A percentile compares a stretch with the other conserved stretches of the same genome.
These are phyloP conservation scores for Botrytis porri DNA, from an alignment of 2,329 filamentous ascomycete species.

Conservation along the genomic window DNA sequence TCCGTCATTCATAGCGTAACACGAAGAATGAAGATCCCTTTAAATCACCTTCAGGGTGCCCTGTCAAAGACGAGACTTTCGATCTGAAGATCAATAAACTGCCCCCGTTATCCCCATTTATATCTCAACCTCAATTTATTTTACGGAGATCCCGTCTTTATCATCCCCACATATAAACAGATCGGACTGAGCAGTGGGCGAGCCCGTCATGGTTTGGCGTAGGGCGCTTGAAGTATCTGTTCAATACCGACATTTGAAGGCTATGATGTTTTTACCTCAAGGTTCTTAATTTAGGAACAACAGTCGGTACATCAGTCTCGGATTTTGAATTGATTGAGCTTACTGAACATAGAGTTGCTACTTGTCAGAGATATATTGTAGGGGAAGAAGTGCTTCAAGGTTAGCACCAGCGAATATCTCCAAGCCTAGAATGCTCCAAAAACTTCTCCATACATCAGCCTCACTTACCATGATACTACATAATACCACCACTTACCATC, in stretches of 20 bases:
- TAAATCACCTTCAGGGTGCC: conserved; percentile 4
- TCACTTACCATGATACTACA: not conserved
- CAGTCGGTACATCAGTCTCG: not conserved
- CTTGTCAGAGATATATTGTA: conserved; percentile 1
- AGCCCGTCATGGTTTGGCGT: not conserved
- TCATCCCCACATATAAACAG: conserved; percentile 3
- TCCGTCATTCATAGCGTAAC: not conserved
- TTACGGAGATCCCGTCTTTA: conserved; percentile 15
- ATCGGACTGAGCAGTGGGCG: conserved; percentile 7
- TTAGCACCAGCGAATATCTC: not conserved
- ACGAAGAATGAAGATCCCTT: not conserved
- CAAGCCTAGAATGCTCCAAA: conserved; percentile 6
- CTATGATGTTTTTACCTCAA: not conserved
- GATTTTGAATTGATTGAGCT: not conserved
- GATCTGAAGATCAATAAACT: conserved; percentile 15
- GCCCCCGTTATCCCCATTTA: conserved; percentile 2
- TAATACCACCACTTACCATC: not conserved
- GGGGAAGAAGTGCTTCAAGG: conserved; percentile 1
- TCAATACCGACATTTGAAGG: not conserved
- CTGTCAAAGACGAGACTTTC: conserved; percentile 8
- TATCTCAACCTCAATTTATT: conserved; percentile 13
- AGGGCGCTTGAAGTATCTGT: not conserved
- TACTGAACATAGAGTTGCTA: not conserved
- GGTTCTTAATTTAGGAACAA: conserved; percentile 1
- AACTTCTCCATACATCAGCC: conserved; percentile 6